A percentile compares a stretch with the other conserved stretches of the same genome.
Conservation (phyloP, 768 basidiomycete species). For the Collybia sp. region DNA sequence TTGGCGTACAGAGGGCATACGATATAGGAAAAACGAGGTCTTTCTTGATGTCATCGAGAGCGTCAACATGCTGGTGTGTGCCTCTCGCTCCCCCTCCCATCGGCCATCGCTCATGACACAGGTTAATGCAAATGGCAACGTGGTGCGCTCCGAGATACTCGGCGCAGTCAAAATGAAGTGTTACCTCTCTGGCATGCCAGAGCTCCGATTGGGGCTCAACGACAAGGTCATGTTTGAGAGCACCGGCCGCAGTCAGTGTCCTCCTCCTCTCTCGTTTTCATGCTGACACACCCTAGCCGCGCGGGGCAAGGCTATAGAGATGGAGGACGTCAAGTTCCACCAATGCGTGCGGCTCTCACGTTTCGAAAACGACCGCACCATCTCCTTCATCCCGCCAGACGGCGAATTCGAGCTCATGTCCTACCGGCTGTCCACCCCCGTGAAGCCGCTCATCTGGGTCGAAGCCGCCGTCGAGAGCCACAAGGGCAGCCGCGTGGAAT, state of each 20-base stretch:
- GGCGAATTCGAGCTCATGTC: constrained; percentile 99
- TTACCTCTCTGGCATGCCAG: constrained; percentile 99
- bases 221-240: constrained; percentile 99
- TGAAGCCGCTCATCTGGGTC: constrained; percentile 97
- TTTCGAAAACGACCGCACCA: constrained; percentile 98
- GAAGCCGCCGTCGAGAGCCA: constrained; percentile 96
- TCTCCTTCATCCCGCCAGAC: constrained; percentile 98
- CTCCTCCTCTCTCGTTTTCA: constrained; percentile 1
- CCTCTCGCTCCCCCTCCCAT: not conserved
- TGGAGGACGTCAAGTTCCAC: constrained; percentile 99
- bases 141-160: constrained; percentile 94
- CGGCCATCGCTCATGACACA: constrained; percentile 20
- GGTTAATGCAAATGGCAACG: constrained; percentile 97
- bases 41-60: constrained; percentile 98
- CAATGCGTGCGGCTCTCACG: constrained; percentile 97
- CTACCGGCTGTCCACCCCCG: constrained; percentile 92
- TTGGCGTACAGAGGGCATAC: constrained; percentile 96
- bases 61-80: constrained; percentile 86
- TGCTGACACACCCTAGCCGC: constrained; percentile 47
- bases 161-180: constrained; percentile 99
- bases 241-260: constrained; percentile 82
- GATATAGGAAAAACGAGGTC: constrained; percentile 98
- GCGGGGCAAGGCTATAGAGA: constrained; percentile 96
- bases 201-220: constrained; percentile 90
- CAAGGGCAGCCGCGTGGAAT: constrained; percentile 89